These are phyloP conservation scores for Dipodascopsis uninucleata DNA, from an alignment of 805 yeast genomes.

Conservation along the genomic window DNA sequence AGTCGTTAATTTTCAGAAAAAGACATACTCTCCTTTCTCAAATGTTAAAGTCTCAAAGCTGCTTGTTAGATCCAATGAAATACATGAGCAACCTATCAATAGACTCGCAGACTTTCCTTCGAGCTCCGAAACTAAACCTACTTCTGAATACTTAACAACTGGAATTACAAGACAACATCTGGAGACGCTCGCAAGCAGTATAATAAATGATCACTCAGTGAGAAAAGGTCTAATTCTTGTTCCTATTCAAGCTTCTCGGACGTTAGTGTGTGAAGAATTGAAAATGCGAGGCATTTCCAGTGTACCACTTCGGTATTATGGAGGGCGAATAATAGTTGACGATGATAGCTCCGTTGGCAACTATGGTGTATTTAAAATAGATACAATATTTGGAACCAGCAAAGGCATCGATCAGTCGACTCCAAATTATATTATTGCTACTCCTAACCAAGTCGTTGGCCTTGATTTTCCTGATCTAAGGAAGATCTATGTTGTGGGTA, in stretches of 20 bases:
- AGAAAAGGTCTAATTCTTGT: constrained; percentile 15
- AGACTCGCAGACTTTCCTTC: too few relatives aligned
- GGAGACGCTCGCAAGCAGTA: constrained; percentile 1
- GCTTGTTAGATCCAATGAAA: too few relatives aligned
- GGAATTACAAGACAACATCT: constrained; percentile 4
- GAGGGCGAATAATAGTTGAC: constrained; percentile 1
- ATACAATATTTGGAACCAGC: constrained; percentile 4
- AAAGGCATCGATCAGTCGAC: not conserved
- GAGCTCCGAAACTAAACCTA: too few relatives aligned
- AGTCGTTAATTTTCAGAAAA: too few relatives aligned
- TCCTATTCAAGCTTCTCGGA: constrained; percentile 14
- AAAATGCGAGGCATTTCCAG: constrained; percentile 4
- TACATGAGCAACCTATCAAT: too few relatives aligned
- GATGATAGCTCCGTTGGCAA: constrained; percentile 2
- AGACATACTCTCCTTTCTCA: too few relatives aligned
- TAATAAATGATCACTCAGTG: not conserved
- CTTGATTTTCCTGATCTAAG: constrained; percentile 21
- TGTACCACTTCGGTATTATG: not conserved
- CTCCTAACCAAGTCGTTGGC: constrained; percentile 15
- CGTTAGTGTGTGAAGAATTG: constrained; percentile 3
- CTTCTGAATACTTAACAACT: constrained; percentile 2
- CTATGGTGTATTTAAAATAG: constrained; percentile 7
- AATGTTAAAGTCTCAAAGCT: too few relatives aligned
- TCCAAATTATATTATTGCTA: constrained; percentile 20
- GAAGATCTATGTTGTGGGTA: constrained; percentile 21